These are phyloP conservation scores for Colletotrichum sp. DNA, from an alignment of 2,329 filamentous ascomycete genomes.

Conservation along the genomic window DNA sequence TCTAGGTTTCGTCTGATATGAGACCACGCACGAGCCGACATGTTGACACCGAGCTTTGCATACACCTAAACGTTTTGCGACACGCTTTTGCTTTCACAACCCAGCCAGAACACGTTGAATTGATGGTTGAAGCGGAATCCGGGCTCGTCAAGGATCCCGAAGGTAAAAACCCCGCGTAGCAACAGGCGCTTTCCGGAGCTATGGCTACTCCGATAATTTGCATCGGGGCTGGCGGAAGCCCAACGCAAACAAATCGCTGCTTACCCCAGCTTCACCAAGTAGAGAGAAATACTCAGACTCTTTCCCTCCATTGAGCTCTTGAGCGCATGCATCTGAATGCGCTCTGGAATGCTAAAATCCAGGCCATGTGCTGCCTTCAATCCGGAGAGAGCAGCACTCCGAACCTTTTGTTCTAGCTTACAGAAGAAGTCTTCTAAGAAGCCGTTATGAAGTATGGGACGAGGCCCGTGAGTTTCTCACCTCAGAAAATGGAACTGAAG, in stretches of 20 bases:
- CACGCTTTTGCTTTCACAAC: neutral
- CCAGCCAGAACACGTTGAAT: too few species aligned
- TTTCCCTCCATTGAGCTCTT: neutral
- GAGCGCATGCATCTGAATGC: neutral
- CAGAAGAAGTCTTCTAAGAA: neutral
- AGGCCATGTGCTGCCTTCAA: neutral
- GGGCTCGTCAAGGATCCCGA: neutral
- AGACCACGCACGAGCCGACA: neutral
- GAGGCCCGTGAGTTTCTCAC: neutral
- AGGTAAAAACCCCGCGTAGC: neutral
- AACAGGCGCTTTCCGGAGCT: neutral
- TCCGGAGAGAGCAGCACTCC: neutral
- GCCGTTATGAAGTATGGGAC: neutral
- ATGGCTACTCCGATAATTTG: neutral
- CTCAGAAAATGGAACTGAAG: neutral
- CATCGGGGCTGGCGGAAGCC: neutral
- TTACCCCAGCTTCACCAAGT: neutral
- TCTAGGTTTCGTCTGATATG: neutral
- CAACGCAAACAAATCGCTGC: neutral
- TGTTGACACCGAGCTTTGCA: neutral
- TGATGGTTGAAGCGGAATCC: neutral
- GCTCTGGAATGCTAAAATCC: neutral
- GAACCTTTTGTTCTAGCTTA: neutral
- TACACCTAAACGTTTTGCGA: neutral
- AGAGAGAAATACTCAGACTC: neutral